Evolutionary conservation across 2,329 filamentous ascomycete species (phyloP), one percentile per base, ranked within the genome.

Genomic region (Pezicula neosporulosa): DNA sequence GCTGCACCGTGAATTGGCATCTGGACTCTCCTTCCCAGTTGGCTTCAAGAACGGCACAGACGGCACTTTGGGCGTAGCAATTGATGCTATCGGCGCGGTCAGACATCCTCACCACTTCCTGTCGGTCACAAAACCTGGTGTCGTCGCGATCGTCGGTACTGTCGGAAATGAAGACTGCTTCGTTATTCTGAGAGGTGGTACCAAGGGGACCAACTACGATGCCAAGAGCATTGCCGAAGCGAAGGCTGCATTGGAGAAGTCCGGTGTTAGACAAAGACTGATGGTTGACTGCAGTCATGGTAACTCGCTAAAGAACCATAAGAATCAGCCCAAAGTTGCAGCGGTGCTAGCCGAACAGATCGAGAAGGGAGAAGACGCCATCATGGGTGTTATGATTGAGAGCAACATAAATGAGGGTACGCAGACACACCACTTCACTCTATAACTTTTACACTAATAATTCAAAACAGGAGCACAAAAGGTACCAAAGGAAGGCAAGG

Each of bases 41-140:
- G 94, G 94, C 47, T 99, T 99, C 87, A 99, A 99, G 82, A 99
- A 99, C 72, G 94, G 94, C 58, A 99, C 94, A 30, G 94, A 99
- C 68, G 94, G 94, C 47, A 87, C 86, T 8, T 76, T 97, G 44
- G 82, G 86, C 51, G 92, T 97, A 4, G 92, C 94, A 12, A 90
- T 97, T 62, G 94, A 99, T 68, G 94, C 94, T 47, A 96, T 97
- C 68, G 91, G 92, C 56, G 90, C 94, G 15, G 93, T 95, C 47
- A 85, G 82, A 68, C 90, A 96, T 67, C 90, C 90, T 15, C 94
- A 99, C 67, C 91, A 97, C 77, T 97, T 99, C 80, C 80, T 99
- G 62, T 96, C 91, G 6, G 93, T 97, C 59, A 97, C 94, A 19
- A 97, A 97, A 77, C 92, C 92, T 21, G 94, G 94, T 60, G 85